Conservation (phyloP, 495 filamentous ascomycete genomes). For the Hypomontagnella submonticulosa region DNA sequence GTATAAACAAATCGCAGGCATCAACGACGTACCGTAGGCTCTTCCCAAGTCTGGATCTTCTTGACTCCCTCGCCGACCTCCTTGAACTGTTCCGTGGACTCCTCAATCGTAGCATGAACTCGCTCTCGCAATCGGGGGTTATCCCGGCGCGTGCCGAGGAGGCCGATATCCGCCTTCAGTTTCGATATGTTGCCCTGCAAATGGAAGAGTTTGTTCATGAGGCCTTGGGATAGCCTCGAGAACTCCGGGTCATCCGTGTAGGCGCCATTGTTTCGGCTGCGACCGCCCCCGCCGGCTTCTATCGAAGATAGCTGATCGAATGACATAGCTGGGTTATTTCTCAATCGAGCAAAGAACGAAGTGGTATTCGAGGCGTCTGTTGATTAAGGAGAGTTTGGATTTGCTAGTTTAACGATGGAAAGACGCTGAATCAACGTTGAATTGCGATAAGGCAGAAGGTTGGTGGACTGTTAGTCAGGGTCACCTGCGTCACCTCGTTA, state of each 20-base stretch:
- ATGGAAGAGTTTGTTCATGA: constrained; percentile 86
- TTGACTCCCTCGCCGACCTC: constrained; percentile 93
- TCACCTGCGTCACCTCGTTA: constrained; percentile 19
- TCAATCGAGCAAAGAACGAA: constrained; percentile 20
- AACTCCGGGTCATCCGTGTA: constrained; percentile 97
- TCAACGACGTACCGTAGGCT: constrained; percentile 78
- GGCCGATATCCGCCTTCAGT: constrained; percentile 79
- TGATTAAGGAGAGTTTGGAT: constrained; percentile 15
- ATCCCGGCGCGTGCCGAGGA: constrained; percentile 89
- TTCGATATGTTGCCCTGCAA: constrained; percentile 87
- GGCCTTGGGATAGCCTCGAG: constrained; percentile 77
- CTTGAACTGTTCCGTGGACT: constrained; percentile 88
- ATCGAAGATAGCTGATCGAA: constrained; percentile 87
- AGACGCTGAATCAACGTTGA: background rate
- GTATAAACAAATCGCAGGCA: background rate
- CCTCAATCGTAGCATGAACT: constrained; percentile 84
- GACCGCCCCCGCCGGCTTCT: constrained; percentile 69
- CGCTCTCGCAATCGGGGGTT: constrained; percentile 90
- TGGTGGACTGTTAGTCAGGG: constrained; percentile 10
- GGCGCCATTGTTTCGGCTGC: constrained; percentile 60
- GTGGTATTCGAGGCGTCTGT: background rate
- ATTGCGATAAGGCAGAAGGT: constrained; percentile 3
- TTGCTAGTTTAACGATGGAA: constrained; percentile 10
- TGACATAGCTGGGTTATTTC: constrained; percentile 72
- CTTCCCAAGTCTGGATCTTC: constrained; percentile 89